Conservation (phyloP, 2,329 filamentous ascomycete species). For the Ilyonectria robusta region DNA sequence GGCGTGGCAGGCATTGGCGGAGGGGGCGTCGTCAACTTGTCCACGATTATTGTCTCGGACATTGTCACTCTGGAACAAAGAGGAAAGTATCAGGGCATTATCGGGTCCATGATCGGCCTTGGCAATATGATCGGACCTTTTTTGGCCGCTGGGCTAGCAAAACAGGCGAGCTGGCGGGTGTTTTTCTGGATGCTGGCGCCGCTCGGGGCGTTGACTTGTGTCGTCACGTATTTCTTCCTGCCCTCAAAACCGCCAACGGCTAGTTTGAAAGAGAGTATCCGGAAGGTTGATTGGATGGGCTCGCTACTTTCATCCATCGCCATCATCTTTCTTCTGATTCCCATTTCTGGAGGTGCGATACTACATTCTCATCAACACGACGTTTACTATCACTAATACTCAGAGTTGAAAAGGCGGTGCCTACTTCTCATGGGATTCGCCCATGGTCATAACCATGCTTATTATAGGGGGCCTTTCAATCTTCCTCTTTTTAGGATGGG, state of each 20-base stretch:
- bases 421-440: constrained; percentile 71
- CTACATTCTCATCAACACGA: not conserved
- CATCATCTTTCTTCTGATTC: constrained; percentile 73
- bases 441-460: constrained; percentile 79
- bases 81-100: constrained; percentile 67
- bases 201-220: constrained; percentile 60
- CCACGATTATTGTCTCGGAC: constrained; percentile 74
- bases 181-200: constrained; percentile 66
- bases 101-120: constrained; percentile 57
- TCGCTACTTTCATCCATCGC: constrained; percentile 67
- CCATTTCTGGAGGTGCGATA: constrained; percentile 68
- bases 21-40: constrained; percentile 71
- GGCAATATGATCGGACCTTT: constrained; percentile 61
- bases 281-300: constrained; percentile 72
- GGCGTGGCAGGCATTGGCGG: constrained; percentile 73
- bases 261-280: constrained; percentile 61
- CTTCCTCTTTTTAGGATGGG: constrained; percentile 75
- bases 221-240: constrained; percentile 62
- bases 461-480: constrained; percentile 75
- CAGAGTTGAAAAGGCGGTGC: constrained; percentile 37
- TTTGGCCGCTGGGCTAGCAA: constrained; percentile 56
- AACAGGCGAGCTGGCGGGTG: constrained; percentile 57
- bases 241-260: constrained; percentile 66
- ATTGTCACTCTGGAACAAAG: constrained; percentile 71
- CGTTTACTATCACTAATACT: not conserved